A percentile compares a stretch with the other conserved stretches of the same genome.
phyloP scores from a whole-genome alignment of 805 yeast genomes.

The Nakazawaea anatomiae region DNA sequence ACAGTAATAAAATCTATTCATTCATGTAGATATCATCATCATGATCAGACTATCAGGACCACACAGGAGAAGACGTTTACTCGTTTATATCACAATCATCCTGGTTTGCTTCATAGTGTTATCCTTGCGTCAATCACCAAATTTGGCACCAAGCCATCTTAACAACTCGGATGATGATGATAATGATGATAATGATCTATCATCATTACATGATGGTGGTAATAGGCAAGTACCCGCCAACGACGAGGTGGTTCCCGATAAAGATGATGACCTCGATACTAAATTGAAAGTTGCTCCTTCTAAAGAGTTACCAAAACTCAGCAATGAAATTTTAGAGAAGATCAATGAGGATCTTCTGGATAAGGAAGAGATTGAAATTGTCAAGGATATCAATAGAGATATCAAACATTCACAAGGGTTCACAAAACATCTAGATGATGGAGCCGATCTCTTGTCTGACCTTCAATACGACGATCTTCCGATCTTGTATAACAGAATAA shows the following conservation, averaged over 20 bases:
- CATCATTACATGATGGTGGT: background rate
- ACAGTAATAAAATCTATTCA: no score
- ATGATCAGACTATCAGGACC: background rate
- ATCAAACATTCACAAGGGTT: constrained; percentile 5
- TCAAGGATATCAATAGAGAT: background rate
- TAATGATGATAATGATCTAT: background rate
- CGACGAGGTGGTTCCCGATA: no score
- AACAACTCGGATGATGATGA: background rate
- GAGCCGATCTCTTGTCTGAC: background rate
- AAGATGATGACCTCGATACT: background rate
- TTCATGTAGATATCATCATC: background rate
- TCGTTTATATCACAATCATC: background rate
- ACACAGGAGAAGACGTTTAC: background rate
- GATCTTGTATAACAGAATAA: constrained; percentile 3
- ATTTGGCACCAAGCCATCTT: no score
- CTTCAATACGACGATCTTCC: background rate
- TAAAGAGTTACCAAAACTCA: background rate
- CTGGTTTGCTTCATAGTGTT: background rate
- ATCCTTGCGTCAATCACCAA: background rate
- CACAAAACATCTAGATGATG: background rate
- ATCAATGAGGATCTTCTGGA: background rate
- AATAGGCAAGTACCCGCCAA: no score
- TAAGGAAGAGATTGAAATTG: background rate
- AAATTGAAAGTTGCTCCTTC: background rate
- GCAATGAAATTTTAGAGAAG: background rate